These are phyloP conservation scores for Mortierella sp. DNA, from an alignment of 371 early-diverging fungal species.

Conservation along the genomic window DNA sequence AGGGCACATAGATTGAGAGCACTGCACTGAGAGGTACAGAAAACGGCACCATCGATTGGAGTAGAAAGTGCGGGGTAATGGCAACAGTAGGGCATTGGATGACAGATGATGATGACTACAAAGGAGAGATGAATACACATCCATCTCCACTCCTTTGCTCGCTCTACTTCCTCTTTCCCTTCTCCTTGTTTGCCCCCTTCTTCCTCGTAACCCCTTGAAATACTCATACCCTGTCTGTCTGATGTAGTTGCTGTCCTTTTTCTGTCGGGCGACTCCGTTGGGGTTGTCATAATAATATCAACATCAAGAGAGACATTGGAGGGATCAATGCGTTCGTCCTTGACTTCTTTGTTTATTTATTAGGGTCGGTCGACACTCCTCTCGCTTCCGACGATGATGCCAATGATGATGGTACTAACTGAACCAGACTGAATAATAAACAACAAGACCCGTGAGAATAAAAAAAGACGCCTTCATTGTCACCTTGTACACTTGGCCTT, in stretches of 20 bases:
- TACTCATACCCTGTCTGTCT: neutral
- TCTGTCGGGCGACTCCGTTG: constrained; percentile 11
- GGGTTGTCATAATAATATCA: neutral
- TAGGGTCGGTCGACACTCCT: neutral
- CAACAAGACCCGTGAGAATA: constrained; percentile 2
- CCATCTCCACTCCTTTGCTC: too few relatives aligned
- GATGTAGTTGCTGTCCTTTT: neutral
- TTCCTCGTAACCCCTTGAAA: neutral
- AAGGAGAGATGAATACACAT: neutral
- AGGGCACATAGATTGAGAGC: neutral
- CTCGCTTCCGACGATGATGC: neutral
- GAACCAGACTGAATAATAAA: neutral
- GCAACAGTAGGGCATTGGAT: too few relatives aligned
- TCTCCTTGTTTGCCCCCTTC: neutral
- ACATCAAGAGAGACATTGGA: neutral
- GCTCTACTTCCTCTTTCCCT: neutral
- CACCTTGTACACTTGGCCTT: too few relatives aligned
- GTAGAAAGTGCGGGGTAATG: neutral
- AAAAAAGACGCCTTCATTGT: neutral
- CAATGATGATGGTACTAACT: neutral
- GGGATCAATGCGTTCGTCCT: neutral
- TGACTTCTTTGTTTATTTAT: neutral
- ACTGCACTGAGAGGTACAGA: neutral
- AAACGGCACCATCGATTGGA: neutral
- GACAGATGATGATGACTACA: neutral